Conservation (phyloP, 371 early-diverging fungal genomes). For the Cokeromyces recurvatus region DNA sequence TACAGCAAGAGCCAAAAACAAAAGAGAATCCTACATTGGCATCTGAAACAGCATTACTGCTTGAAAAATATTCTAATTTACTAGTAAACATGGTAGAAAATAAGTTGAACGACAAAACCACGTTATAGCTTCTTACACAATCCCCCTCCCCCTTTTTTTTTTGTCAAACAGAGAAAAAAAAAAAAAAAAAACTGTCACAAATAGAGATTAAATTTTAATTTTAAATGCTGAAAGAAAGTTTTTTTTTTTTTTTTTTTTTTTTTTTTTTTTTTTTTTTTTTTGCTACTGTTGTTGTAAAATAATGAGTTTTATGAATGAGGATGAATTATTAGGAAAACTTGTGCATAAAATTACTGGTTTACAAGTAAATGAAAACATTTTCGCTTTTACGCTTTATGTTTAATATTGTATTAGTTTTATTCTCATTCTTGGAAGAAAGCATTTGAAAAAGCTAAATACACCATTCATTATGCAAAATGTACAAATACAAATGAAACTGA, state of each 20-base stretch:
- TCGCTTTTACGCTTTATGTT: not conserved
- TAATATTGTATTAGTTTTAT: not conserved
- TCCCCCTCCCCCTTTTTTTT: too few relatives aligned
- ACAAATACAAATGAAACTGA: slow-evolving; percentile 18
- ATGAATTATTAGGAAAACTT: not conserved
- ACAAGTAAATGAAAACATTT: not conserved
- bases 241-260: too few relatives aligned
- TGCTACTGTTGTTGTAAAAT: too few relatives aligned
- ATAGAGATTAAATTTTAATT: too few relatives aligned
- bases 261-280: too few relatives aligned
- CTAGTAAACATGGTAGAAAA: slow-evolving; percentile 16
- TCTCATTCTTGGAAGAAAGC: not conserved
- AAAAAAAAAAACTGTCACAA: too few relatives aligned
- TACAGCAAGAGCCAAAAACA: not conserved
- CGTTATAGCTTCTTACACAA: too few relatives aligned
- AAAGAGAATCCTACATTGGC: too few relatives aligned
- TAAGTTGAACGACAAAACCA: slow-evolving; percentile 18
- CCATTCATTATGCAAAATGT: slow-evolving; percentile 11
- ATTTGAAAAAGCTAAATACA: slow-evolving; percentile 10
- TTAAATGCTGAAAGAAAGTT: too few relatives aligned
- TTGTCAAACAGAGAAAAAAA: too few relatives aligned
- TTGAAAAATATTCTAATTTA: slow-evolving; percentile 17
- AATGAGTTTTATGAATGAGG: too few relatives aligned
- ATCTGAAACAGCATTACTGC: slow-evolving; percentile 7
- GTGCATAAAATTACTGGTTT: not conserved